These are phyloP conservation scores for Cyclotella choctawhatcheeana DNA, from an alignment of 108 stramenopile species.

Conservation along the genomic window DNA sequence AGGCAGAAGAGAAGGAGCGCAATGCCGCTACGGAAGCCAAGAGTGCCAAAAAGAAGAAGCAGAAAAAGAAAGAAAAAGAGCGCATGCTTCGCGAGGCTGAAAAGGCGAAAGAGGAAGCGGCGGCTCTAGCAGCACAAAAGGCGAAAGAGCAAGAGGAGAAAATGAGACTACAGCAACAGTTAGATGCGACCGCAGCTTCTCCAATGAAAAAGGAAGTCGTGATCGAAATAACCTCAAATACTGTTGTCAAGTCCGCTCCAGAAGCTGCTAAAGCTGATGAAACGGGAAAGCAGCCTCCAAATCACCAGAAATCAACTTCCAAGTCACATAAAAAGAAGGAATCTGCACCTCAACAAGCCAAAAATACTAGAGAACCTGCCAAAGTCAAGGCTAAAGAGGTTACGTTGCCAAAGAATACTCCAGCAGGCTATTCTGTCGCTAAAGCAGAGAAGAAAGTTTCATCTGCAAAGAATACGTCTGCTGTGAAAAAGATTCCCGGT, in stretches of 20 bases:
- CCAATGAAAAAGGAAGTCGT: constrained; percentile 36
- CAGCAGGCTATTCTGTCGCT: constrained; percentile 3
- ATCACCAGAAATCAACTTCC: constrained; percentile 5
- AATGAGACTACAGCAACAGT: constrained; percentile 51
- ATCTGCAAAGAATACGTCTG: neutral
- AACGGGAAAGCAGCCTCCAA: constrained; percentile 4
- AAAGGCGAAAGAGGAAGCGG: constrained; percentile 71
- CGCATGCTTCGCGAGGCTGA: constrained; percentile 69
- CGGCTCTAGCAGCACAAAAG: constrained; percentile 48
- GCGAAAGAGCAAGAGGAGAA: constrained; percentile 56
- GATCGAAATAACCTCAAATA: constrained; percentile 23
- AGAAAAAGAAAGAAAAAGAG: constrained; percentile 86
- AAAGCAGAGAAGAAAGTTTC: constrained; percentile 30
- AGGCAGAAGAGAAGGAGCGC: constrained; percentile 77
- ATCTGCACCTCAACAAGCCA: neutral
- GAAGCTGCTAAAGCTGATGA: neutral
- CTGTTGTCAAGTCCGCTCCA: constrained; percentile 11
- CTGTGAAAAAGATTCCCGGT: constrained; percentile 30
- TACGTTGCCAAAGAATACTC: constrained; percentile 18
- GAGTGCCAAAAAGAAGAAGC: constrained; percentile 83
- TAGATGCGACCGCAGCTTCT: constrained; percentile 21
- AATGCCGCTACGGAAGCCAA: constrained; percentile 74
- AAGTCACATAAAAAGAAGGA: constrained; percentile 45
- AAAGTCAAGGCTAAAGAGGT: constrained; percentile 23
- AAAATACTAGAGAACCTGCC: constrained; percentile 18